These are phyloP conservation scores for Escallonia herrerae DNA, from an alignment of 129 eudicot species.

Conservation along the genomic window DNA sequence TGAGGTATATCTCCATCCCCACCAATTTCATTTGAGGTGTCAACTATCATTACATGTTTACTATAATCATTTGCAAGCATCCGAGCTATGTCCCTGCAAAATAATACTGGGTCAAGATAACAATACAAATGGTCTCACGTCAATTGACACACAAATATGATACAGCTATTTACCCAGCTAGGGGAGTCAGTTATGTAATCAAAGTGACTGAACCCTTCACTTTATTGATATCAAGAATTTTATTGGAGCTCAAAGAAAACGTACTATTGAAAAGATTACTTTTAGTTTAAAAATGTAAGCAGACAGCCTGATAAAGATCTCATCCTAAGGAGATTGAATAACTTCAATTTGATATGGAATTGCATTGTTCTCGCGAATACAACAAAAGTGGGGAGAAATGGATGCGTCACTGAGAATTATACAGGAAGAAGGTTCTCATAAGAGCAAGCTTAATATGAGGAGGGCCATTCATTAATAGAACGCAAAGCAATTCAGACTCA, in stretches of 20 bases:
- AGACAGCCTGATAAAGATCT: too few relatives aligned
- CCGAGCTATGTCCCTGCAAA: slow-evolving; percentile 82
- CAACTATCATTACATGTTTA: slow-evolving; percentile 96
- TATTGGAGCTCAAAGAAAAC: background rate
- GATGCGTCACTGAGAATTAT: too few relatives aligned
- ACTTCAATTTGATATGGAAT: too few relatives aligned
- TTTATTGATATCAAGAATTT: background rate
- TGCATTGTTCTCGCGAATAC: too few relatives aligned
- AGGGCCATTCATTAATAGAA: too few relatives aligned
- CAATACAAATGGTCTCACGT: background rate
- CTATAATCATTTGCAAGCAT: slow-evolving; percentile 90
- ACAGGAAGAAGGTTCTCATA: too few relatives aligned
- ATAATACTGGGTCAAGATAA: background rate
- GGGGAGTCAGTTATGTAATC: background rate
- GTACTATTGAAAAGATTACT: background rate
- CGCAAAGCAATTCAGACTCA: too few relatives aligned
- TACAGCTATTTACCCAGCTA: background rate
- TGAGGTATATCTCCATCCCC: slow-evolving; percentile 99
- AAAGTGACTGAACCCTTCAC: background rate
- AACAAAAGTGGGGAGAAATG: too few relatives aligned
- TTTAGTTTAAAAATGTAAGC: too few relatives aligned
- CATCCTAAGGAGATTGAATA: too few relatives aligned
- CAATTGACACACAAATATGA: background rate
- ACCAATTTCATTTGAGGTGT: slow-evolving; percentile 96
- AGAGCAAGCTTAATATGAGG: too few relatives aligned